These are phyloP conservation scores for Globisporangium sylvaticum DNA, from an alignment of 352 stramenopile species.

Conservation along the genomic window DNA sequence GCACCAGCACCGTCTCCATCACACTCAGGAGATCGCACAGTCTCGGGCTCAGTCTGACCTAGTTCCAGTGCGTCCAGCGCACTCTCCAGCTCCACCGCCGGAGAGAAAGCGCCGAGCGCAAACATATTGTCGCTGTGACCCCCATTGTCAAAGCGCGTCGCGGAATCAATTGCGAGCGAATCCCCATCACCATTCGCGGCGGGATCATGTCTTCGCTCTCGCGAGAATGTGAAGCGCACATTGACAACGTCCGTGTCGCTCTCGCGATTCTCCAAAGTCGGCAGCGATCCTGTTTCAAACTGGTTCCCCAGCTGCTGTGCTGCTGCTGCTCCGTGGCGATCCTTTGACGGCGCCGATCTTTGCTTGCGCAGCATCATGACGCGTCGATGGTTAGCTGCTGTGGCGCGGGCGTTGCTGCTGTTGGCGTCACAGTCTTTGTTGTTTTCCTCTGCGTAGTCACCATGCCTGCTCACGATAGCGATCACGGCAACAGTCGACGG, in stretches of 20 bases:
- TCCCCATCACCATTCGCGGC: neutral
- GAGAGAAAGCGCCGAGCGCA: slow-evolving; percentile 45
- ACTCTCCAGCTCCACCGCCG: slow-evolving; percentile 45
- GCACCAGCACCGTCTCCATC: neutral
- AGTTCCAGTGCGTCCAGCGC: slow-evolving; percentile 30
- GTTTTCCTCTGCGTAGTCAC: neutral
- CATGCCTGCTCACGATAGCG: neutral
- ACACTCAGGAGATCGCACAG: neutral
- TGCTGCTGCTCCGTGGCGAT: neutral
- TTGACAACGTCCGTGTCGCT: slow-evolving; percentile 37
- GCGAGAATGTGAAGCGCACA: slow-evolving; percentile 58
- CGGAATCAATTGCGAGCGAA: neutral
- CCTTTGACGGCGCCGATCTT: slow-evolving; percentile 11
- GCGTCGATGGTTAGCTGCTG: slow-evolving; percentile 49
- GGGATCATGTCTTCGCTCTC: slow-evolving; percentile 13
- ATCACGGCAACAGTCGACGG: neutral
- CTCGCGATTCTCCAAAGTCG: slow-evolving; percentile 8
- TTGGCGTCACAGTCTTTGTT: neutral
- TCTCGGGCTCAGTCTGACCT: neutral
- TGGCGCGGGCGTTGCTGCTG: slow-evolving; percentile 18
- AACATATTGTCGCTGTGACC: slow-evolving; percentile 16
- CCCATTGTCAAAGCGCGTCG: neutral
- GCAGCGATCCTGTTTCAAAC: neutral
- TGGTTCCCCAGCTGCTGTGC: slow-evolving; percentile 2
- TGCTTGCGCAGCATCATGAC: slow-evolving; percentile 56